Evolutionary conservation across 192 early-diverging fungal genomes (phyloP), one percentile per base, ranked within the genome.

Genomic region (Oehlia diaphana): DNA sequence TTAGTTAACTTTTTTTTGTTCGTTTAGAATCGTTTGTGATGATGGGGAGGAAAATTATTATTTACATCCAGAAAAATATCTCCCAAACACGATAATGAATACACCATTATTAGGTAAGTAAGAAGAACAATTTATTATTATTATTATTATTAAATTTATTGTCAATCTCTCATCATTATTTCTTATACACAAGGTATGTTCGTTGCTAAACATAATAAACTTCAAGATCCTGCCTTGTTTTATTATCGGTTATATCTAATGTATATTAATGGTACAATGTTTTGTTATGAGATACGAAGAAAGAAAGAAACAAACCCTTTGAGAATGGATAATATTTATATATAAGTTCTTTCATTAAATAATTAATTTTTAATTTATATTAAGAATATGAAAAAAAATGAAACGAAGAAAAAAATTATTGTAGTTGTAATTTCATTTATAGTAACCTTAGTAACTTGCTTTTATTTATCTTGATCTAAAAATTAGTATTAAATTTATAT

Each of bases 281-380:
- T 37, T 76, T 76, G 74, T 26, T 76, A 76, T 39, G 74, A 76
- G 8, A 64, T 76, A 76, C 19, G 74, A 39, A 76, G 33, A 42
- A 39, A 5, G 21, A 35, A 23, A 42, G 26, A 63, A 64, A 44
- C 33, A 16, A 74, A 74, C 21, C 49, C 47, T 21, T 62, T 74
- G 31, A 74, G 73, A 61, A 19, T 74, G 35, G 73, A 74, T 26
- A 74, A 53, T 58, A 35, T 74, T 31, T 37, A 23, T 16, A 74
- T 74, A 61, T 74, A 62, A 58, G 31, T 44, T 44, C 42, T 1
- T 44, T 9, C 42, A 44, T 44, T 44, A 44, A 9, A 9, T 44
- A 44, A 44, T 44, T 44, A 44, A 9, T 44, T 44, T 26, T 44
- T 9, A 44, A 44, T 44, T 44, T 44, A 44, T 44, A 44, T 44